Conservation (phyloP, 805 yeast genomes). For the Pichia californica region DNA sequence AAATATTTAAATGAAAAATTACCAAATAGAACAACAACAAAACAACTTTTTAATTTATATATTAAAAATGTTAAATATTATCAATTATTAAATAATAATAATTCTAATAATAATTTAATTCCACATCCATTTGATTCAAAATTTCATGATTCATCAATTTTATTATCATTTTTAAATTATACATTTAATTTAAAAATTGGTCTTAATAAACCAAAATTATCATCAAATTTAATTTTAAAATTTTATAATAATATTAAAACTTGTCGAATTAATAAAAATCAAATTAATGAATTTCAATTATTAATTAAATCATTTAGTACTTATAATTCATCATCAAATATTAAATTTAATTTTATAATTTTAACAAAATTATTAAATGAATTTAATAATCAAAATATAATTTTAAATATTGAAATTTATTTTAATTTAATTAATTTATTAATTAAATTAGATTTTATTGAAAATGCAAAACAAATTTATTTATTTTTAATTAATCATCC, state of each 20-base stretch:
- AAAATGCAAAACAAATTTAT: slow-evolving; percentile 16
- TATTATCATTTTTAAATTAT: slow-evolving; percentile 17
- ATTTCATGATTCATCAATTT: slow-evolving; percentile 15
- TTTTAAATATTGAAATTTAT: slow-evolving; percentile 10
- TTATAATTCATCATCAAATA: background rate
- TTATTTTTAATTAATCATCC: slow-evolving; percentile 2
- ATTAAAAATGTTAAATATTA: background rate
- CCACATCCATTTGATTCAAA: slow-evolving; percentile 18
- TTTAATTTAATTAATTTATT: slow-evolving; percentile 15
- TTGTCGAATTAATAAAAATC: background rate
- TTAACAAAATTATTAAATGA: background rate
- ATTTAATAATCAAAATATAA: background rate
- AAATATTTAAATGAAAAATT: slow-evolving; percentile 7
- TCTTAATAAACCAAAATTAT: slow-evolving; percentile 1
- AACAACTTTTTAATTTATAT: slow-evolving; percentile 8
- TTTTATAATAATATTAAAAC: background rate
- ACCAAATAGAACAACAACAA: slow-evolving; percentile 3
- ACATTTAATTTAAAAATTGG: background rate
- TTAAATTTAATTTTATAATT: background rate
- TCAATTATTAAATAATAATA: background rate
- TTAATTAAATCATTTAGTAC: background rate
- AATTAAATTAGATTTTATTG: slow-evolving; percentile 15
- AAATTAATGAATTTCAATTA: background rate
- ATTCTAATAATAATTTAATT: background rate
- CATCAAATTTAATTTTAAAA: slow-evolving; percentile 4